These are phyloP conservation scores for Phanerochaete carnosa DNA, from an alignment of 768 basidiomycete species.

Conservation along the genomic window DNA sequence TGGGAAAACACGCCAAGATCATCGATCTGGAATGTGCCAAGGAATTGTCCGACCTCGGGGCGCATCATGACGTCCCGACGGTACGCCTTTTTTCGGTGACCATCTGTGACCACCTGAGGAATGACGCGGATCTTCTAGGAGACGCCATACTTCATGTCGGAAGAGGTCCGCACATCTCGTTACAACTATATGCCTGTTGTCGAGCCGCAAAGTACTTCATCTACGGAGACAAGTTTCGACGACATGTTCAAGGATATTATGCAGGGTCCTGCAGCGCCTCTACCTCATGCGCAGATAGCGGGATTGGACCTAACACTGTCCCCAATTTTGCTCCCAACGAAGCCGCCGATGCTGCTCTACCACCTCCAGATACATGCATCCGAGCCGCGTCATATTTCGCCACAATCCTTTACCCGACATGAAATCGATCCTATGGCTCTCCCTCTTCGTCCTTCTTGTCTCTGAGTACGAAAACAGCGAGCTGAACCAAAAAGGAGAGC, in stretches of 20 bases:
- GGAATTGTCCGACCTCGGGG: neutral
- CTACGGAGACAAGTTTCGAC: no score
- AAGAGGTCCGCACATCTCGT: neutral
- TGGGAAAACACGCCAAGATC: neutral
- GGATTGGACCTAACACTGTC: neutral
- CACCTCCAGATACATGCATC: neutral
- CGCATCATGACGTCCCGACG: neutral
- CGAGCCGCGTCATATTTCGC: neutral
- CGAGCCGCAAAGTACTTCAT: neutral
- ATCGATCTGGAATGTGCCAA: neutral
- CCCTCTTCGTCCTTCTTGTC: neutral
- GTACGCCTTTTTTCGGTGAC: neutral
- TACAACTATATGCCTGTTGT: neutral
- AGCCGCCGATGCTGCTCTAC: neutral
- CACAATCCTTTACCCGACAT: constrained; percentile 1
- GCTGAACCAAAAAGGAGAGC: no score
- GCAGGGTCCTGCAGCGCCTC: neutral
- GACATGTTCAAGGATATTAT: neutral
- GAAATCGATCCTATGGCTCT: neutral
- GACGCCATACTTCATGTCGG: neutral
- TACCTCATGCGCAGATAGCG: neutral
- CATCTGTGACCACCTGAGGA: neutral
- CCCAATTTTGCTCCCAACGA: neutral
- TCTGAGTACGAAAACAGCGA: neutral
- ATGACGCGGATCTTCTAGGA: neutral